These are phyloP conservation scores for Phytophthora sp. DNA, from an alignment of 352 stramenopile species.

Conservation along the genomic window DNA sequence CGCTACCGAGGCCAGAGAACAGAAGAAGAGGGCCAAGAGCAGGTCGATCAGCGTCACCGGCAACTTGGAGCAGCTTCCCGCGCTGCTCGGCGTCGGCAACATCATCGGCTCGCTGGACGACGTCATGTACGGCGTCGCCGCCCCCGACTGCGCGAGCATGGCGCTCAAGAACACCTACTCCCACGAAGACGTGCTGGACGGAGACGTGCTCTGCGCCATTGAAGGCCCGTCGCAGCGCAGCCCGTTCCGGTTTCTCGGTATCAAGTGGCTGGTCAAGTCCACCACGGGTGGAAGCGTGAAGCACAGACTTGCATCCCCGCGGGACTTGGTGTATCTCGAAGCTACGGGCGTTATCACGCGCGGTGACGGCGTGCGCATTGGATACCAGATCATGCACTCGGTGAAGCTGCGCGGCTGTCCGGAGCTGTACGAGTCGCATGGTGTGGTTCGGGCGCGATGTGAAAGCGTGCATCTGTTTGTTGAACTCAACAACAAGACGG, in stretches of 20 bases:
- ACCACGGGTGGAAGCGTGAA: conserved; percentile 40
- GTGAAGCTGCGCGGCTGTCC: conserved; percentile 47
- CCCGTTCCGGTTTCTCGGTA: conserved; percentile 66
- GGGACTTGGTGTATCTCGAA: conserved; percentile 77
- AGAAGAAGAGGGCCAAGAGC: conserved; percentile 33
- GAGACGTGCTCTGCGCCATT: conserved; percentile 61
- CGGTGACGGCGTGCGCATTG: conserved; percentile 55
- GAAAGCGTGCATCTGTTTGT: conserved; percentile 56
- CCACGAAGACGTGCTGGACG: conserved; percentile 58
- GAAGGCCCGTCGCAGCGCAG: conserved; percentile 57
- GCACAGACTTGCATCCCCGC: conserved; percentile 41
- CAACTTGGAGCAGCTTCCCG: conserved; percentile 23
- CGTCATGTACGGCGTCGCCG: conserved; percentile 64
- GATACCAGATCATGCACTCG: conserved; percentile 74
- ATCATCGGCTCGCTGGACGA: conserved; percentile 57
- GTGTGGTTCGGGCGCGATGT: conserved; percentile 39
- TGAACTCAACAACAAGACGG: conserved; percentile 28
- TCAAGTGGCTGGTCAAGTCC: conserved; percentile 76
- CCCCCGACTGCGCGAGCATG: conserved; percentile 60
- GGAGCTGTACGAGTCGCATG: conserved; percentile 40
- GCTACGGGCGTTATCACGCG: conserved; percentile 60
- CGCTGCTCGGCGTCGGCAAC: conserved; percentile 49
- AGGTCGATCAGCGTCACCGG: conserved; percentile 1
- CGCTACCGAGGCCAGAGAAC: conserved; percentile 32
- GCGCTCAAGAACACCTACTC: conserved; percentile 55